Evolutionary conservation across 108 stramenopile species (phyloP).

Genomic region (Cyclotella atomus): DNA sequence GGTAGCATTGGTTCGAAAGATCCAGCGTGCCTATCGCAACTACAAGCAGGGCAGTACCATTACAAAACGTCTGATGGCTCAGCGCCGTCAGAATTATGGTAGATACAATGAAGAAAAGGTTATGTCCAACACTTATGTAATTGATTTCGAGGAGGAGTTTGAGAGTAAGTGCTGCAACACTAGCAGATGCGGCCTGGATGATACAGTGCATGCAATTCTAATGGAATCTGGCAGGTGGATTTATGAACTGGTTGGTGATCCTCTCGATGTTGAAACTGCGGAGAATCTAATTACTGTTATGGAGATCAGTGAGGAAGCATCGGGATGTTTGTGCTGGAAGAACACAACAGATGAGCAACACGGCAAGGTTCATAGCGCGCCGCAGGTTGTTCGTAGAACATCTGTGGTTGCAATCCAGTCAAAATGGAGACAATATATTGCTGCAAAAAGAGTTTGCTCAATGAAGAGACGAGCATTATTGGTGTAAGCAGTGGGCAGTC

Average conservation of each 20-base stretch:
- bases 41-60: neutral
- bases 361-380: too few species aligned
- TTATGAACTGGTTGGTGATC: constrained; percentile 6
- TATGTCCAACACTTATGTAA: neutral
- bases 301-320: constrained; percentile 1
- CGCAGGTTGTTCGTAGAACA: neutral
- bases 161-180: constrained; percentile 2
- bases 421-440: neutral
- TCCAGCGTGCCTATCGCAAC: neutral
- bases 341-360: neutral
- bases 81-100: neutral
- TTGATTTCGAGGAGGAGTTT: neutral
- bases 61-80: neutral
- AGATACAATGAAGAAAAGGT: neutral
- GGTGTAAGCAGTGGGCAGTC: neutral
- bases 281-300: constrained; percentile 14
- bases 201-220: neutral
- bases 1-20: neutral
- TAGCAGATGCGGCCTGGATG: neutral
- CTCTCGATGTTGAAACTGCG: neutral
- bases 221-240: constrained; percentile 10
- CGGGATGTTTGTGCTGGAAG: neutral
- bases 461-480: neutral
- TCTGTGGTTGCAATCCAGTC: neutral
- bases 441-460: neutral